These are phyloP conservation scores for Linderina pennispora DNA, from an alignment of 192 early-diverging fungal species.

Conservation along the genomic window DNA sequence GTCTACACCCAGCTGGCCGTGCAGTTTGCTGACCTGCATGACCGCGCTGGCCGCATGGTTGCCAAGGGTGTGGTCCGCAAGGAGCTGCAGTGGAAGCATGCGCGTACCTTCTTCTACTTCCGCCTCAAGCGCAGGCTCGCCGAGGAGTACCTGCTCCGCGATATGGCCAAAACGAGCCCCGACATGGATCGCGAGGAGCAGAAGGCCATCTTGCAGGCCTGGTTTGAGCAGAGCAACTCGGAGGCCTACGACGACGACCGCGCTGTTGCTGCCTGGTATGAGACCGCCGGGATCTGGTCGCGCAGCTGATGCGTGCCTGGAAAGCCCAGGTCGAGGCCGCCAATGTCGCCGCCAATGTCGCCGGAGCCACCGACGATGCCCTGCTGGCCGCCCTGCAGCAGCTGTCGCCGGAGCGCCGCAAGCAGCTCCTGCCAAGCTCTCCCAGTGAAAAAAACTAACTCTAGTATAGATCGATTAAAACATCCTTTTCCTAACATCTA, in stretches of 20 bases:
- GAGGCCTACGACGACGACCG: slow-evolving; percentile 53
- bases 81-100: slow-evolving; percentile 69
- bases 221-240: slow-evolving; percentile 48
- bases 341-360: slow-evolving; percentile 4
- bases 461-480: neutral
- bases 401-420: slow-evolving; percentile 29
- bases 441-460: too few species aligned
- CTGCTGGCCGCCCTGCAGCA: slow-evolving; percentile 26
- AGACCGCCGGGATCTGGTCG: slow-evolving; percentile 11
- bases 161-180: slow-evolving; percentile 39
- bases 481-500: neutral
- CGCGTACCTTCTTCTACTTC: slow-evolving; percentile 91
- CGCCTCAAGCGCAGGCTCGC: slow-evolving; percentile 74
- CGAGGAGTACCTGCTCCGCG: slow-evolving; percentile 70
- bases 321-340: slow-evolving; percentile 3
- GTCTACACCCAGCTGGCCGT: slow-evolving; percentile 90
- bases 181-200: slow-evolving; percentile 46
- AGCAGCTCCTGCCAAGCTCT: slow-evolving; percentile 33
- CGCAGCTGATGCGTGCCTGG: slow-evolving; percentile 3
- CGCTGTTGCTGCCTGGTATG: slow-evolving; percentile 57
- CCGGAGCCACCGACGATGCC: slow-evolving; percentile 22
- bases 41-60: slow-evolving; percentile 90
- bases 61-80: slow-evolving; percentile 86
- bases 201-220: slow-evolving; percentile 47
- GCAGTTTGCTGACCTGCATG: slow-evolving; percentile 97